Evolutionary conservation across 495 filamentous ascomycete species (phyloP).

Genomic region (Aspergillus sparsus): DNA sequence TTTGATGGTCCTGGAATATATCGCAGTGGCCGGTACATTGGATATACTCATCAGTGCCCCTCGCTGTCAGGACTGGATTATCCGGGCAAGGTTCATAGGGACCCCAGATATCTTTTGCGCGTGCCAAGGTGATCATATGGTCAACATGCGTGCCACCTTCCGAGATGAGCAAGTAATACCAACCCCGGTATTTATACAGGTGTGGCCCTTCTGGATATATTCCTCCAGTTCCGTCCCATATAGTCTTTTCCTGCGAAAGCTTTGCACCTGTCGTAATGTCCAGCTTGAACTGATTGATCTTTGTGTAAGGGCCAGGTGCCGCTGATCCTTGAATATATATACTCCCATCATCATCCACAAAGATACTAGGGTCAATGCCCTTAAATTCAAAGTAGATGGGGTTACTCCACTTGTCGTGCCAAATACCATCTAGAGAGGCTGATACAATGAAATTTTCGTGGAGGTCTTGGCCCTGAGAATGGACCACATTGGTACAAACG

Average conservation of each 20-base stretch:
- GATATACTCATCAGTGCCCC: neutral
- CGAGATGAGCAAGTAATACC: slow-evolving; percentile 9
- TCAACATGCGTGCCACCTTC: slow-evolving; percentile 8
- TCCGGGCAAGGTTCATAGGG: neutral
- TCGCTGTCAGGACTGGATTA: neutral
- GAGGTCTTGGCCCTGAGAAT: neutral
- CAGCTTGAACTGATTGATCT: slow-evolving; percentile 5
- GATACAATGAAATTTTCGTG: slow-evolving; percentile 4
- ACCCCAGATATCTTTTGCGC: slow-evolving; percentile 7
- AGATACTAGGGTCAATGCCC: slow-evolving; percentile 8
- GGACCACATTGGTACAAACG: slow-evolving; percentile 10
- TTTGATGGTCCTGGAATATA: neutral
- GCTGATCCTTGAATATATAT: slow-evolving; percentile 7
- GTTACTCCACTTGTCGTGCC: slow-evolving; percentile 5
- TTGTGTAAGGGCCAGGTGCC: neutral
- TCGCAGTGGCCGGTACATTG: slow-evolving; percentile 9
- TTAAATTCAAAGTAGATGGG: slow-evolving; percentile 8
- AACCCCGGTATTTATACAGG: neutral
- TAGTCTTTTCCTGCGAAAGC: slow-evolving; percentile 1
- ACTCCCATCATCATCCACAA: slow-evolving; percentile 1
- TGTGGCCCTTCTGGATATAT: slow-evolving; percentile 8
- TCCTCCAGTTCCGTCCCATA: neutral
- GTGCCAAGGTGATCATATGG: slow-evolving; percentile 5
- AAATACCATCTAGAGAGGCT: neutral
- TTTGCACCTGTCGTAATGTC: neutral